phyloP scores from a whole-genome alignment of 1,284 basidiomycete genomes.

The Cerioporus squamosus region DNA sequence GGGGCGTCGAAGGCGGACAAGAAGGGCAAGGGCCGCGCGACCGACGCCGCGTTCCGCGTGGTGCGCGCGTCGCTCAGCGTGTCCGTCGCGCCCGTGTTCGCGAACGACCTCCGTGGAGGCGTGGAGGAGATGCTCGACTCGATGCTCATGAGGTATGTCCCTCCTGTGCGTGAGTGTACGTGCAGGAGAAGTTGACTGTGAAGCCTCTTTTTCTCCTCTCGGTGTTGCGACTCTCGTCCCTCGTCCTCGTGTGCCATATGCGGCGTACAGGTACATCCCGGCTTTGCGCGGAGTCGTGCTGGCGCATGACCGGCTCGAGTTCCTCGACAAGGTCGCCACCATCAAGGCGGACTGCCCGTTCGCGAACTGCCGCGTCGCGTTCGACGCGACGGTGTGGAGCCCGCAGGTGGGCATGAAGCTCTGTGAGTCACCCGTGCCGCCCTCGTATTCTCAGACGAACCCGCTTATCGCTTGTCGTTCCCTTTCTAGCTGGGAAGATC shows the following conservation, averaged over 20 bases:
- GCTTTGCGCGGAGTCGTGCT: constrained; percentile 88
- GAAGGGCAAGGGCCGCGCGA: constrained; percentile 45
- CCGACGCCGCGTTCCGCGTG: constrained; percentile 65
- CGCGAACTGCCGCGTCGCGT: constrained; percentile 75
- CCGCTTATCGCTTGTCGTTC: not conserved
- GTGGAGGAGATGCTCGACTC: constrained; percentile 90
- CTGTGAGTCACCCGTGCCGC: constrained; percentile 53
- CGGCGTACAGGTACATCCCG: constrained; percentile 77
- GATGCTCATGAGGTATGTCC: constrained; percentile 88
- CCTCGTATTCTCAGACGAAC: not conserved
- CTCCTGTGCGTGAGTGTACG: not conserved
- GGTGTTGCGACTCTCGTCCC: no score
- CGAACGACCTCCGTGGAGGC: constrained; percentile 69
- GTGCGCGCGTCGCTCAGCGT: constrained; percentile 71
- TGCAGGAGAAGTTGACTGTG: not conserved
- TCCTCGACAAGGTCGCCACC: constrained; percentile 69
- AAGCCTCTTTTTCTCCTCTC: constrained; percentile 14
- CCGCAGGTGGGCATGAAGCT: constrained; percentile 87
- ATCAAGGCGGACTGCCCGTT: constrained; percentile 91
- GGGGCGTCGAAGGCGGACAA: constrained; percentile 34
- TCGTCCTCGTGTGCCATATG: not conserved
- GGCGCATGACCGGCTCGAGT: constrained; percentile 80
- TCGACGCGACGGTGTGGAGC: constrained; percentile 90
- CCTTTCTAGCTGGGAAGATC: constrained; percentile 78
- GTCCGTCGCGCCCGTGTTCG: constrained; percentile 85